Base-by-base conservation (phyloP, 108 stramenopile species). In the Nannochloropsis gaditana region DNA sequence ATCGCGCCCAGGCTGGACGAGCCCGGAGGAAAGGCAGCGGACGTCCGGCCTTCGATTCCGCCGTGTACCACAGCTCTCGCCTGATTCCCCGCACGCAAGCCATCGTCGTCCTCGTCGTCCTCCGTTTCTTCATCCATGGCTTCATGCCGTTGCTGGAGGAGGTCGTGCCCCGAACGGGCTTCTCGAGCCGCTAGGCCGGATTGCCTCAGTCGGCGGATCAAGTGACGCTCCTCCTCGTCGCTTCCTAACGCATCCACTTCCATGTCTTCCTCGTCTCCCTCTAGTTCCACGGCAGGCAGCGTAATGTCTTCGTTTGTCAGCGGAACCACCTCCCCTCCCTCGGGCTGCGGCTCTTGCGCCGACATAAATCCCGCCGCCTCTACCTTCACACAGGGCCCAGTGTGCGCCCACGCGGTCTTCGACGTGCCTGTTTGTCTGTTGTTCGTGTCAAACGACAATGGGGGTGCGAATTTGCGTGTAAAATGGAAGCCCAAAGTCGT, bases 181-280 rank as follows among this genome's bases (percentile, higher is more conserved):
- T n/a, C 19, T 73, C n/a, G 59, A n/a, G 59, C 59, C n/a, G 59
- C 59, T n/a, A n/a, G 59, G 59, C n/a, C 59, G 15, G 59, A 73
- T n/a, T 73, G 59, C 31, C 31, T 31, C 59, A 73, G n/a, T 15
- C 59, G 19, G 59, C 59, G 59, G 19, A 73, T n/a, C 59, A 73
- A 73, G 4, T 15, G 19, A 15, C 59, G 59, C 8, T 73, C 59
- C 8, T 73, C 59, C 19, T 73, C 59, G 0, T 73, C 59, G 8
- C 59, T 73, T n/a, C 59, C 59, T n/a, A 73, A n/a, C 59, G 59
- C 59, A n/a, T 73, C 59, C 59, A 73, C 59, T n/a, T 73, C 59
- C 59, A 6, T 2, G 2, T 73, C 59, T n/a, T 73, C 59, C 59
- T n/a, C 59, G 59, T 31, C 31, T 31, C 31, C 31, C 31, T 31